A percentile compares a stretch with the other conserved stretches of the same genome.
These are phyloP conservation scores for Colletotrichum sojae DNA, from an alignment of 2,329 filamentous ascomycete genomes.

Conservation along the genomic window DNA sequence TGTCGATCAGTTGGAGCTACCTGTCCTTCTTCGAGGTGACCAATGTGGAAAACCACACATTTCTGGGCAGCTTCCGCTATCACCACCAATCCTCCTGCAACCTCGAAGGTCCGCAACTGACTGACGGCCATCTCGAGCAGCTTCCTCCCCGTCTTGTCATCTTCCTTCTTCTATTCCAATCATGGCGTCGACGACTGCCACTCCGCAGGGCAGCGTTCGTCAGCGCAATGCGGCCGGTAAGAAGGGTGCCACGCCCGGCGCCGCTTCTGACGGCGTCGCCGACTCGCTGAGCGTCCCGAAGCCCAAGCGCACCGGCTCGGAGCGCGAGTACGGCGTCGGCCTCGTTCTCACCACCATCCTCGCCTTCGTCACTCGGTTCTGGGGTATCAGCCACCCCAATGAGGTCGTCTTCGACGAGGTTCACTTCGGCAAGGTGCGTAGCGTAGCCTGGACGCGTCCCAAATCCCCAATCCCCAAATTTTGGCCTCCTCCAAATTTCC, in stretches of 20 bases:
- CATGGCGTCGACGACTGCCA: conserved; percentile 59
- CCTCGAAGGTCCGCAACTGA: conserved; percentile 6
- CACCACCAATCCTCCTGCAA: conserved; percentile 9
- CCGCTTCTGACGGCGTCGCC: conserved; percentile 61
- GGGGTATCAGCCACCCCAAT: conserved; percentile 93
- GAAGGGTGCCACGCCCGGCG: conserved; percentile 58
- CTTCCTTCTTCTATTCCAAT: conserved; percentile 42
- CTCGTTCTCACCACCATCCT: conserved; percentile 83
- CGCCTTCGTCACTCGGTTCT: conserved; percentile 94
- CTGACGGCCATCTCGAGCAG: conserved; percentile 37
- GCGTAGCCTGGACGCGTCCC: neutral
- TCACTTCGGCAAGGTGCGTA: conserved; percentile 95
- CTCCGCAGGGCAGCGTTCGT: conserved; percentile 71
- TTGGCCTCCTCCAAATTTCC: neutral
- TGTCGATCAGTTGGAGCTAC: conserved; percentile 34
- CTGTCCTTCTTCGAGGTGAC: conserved; percentile 38
- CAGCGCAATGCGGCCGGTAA: conserved; percentile 64
- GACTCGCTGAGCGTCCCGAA: conserved; percentile 64
- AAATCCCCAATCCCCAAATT: no score
- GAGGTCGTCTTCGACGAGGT: conserved; percentile 99
- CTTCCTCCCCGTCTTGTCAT: conserved; percentile 31
- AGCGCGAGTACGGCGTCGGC: conserved; percentile 88
- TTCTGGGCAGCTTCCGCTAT: conserved; percentile 7
- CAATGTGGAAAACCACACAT: conserved; percentile 7
- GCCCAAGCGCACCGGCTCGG: conserved; percentile 62